Base-by-base conservation (phyloP, 1,284 basidiomycete genomes). In the Wallemia hederae region DNA sequence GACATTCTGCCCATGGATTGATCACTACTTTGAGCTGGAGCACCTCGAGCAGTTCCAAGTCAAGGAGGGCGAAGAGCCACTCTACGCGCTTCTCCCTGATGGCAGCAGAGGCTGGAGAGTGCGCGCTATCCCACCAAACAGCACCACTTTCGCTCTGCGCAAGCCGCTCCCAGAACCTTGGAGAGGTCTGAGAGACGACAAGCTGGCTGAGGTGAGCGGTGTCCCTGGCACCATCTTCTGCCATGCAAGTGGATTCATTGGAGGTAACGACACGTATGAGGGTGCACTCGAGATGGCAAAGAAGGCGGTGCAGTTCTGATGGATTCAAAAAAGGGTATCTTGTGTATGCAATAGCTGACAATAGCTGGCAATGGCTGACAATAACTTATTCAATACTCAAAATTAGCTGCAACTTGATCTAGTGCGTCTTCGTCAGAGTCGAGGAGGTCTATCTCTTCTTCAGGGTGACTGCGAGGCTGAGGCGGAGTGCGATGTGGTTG, bases 211-310 rank as follows among this genome's bases (percentile, higher is more conserved):
- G 65, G 71, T 80, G 15, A 80, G 80, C 14, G 88, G 87, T 1
- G 81, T 97, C 63, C 77, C 79, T 0, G 87, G 82, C 1, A 79
- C 89, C 60, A 80, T 96, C 61, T 98, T 98, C 69, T 82, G 91
- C 27, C 92, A 98, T 72, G 86, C 89, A 1, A 84, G 82, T 62
- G 92, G 92, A 1, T 98, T 98, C 70, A 97, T 91, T 67, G 94
- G 90, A 66, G 89, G 87, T 79, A 89, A 92, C 70, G 79, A 83
- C 69, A 91, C 89, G 1, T 85, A 80, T 72, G 83, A 87, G 31
- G 92, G 92, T 22, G 87, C 83, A 0, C 70, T 97, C 63, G 72
- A 76, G 66, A 81, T 97, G 73, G 90, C 90, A 1, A 75, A 74
- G 66, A 75, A 78, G 64, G 83, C 85, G 2, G 63, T 77, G 22